Conservation (phyloP, 208 protist species). For the Phytomonas francai region DNA sequence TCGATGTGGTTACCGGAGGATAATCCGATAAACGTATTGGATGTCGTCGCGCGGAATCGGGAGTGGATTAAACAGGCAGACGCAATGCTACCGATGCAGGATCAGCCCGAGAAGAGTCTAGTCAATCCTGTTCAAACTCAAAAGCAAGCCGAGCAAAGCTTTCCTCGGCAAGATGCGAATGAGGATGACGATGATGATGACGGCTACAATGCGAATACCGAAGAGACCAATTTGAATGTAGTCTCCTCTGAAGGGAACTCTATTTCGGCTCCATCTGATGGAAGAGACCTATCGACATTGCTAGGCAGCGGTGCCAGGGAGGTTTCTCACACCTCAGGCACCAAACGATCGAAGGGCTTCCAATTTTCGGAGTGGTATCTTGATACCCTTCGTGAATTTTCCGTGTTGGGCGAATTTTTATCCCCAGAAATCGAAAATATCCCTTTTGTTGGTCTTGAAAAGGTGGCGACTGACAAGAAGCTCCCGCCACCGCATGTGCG, state of each 20-base stretch:
- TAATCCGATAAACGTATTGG: constrained; percentile 42
- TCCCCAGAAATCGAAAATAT: background rate
- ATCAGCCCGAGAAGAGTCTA: background rate
- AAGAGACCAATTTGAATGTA: background rate
- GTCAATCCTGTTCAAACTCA: background rate
- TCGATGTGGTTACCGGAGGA: constrained; percentile 47
- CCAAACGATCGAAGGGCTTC: background rate
- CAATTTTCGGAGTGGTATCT: constrained; percentile 54
- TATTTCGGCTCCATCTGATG: background rate
- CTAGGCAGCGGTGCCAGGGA: background rate
- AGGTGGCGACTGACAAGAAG: constrained; percentile 1
- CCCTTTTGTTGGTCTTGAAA: background rate
- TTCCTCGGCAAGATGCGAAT: background rate
- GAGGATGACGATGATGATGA: background rate
- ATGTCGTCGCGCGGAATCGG: constrained; percentile 14
- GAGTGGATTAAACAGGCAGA: background rate
- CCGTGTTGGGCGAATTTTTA: constrained; percentile 11
- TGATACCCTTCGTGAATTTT: constrained; percentile 16
- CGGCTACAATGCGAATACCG: background rate
- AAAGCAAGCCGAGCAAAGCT: background rate
- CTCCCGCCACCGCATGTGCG: constrained; percentile 58
- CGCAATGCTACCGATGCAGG: too few species aligned
- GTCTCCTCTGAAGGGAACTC: background rate
- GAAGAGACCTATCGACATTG: background rate
- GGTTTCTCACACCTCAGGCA: background rate